A percentile compares a stretch with the other conserved stretches of the same genome.
Evolutionary conservation across 495 filamentous ascomycete genomes (phyloP).

Genomic region (Entonaema liquescens): DNA sequence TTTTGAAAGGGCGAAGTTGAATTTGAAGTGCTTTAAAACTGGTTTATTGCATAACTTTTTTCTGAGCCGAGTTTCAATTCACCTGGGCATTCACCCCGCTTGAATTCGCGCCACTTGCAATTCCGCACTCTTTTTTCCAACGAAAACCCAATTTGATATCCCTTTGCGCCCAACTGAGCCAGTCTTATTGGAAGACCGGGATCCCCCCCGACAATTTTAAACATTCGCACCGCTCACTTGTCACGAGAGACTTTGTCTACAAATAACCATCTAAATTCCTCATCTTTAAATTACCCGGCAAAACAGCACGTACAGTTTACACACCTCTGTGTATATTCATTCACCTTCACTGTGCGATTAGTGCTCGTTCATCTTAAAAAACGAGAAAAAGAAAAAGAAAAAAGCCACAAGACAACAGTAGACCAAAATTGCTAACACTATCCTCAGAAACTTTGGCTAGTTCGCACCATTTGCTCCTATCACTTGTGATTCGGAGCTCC

Average conservation of each 20-base stretch:
- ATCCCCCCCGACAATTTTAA: slow-evolving; percentile 21
- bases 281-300: slow-evolving; percentile 21
- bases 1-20: neutral
- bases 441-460: slow-evolving; percentile 18
- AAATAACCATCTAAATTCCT: slow-evolving; percentile 31
- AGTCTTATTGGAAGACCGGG: slow-evolving; percentile 39
- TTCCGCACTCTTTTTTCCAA: slow-evolving; percentile 19
- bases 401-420: neutral
- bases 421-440: slow-evolving; percentile 22
- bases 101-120: slow-evolving; percentile 34
- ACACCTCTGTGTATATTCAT: neutral
- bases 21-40: neutral
- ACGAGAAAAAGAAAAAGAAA: neutral
- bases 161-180: slow-evolving; percentile 43
- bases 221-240: slow-evolving; percentile 19
- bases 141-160: slow-evolving; percentile 37
- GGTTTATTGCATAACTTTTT: slow-evolving; percentile 6
- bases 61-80: slow-evolving; percentile 2
- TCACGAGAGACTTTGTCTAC: slow-evolving; percentile 23
- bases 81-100: slow-evolving; percentile 22
- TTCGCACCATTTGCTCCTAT: slow-evolving; percentile 3
- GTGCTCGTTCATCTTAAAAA: neutral
- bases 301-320: slow-evolving; percentile 17
- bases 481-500: neutral
- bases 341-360: neutral